Evolutionary conservation across 495 filamentous ascomycete genomes (phyloP).

Genomic region (Aspergillus incahuasiensis): DNA sequence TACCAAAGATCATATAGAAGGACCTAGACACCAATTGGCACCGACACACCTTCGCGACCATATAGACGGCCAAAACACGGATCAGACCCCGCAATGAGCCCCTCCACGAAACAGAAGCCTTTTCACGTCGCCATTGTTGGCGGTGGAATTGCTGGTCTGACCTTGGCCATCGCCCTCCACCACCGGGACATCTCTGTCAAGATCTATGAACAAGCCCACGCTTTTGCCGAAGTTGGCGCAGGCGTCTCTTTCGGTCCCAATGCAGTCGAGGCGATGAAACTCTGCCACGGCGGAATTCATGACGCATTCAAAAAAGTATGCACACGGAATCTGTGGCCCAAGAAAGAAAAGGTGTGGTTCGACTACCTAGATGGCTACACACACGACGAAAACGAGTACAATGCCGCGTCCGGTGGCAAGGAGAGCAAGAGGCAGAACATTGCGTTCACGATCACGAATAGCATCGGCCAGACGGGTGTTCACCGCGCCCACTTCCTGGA

Average conservation of each 20-base stretch:
- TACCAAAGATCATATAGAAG: background rate
- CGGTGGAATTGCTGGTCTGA: conserved; percentile 36
- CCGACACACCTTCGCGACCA: background rate
- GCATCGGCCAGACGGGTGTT: conserved; percentile 33
- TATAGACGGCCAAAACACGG: background rate
- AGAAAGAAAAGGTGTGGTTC: conserved; percentile 29
- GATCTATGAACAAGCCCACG: conserved; percentile 49
- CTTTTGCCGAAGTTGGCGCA: conserved; percentile 56
- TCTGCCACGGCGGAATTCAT: conserved; percentile 46
- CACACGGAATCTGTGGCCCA: conserved; percentile 34
- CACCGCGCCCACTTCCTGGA: conserved; percentile 50
- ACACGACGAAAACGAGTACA: conserved; percentile 6
- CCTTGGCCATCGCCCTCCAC: conserved; percentile 31
- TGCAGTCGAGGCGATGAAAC: conserved; percentile 49
- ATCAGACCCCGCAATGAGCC: conserved; percentile 4
- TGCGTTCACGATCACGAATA: conserved; percentile 24
- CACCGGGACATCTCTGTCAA: conserved; percentile 36
- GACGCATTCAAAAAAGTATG: conserved; percentile 34
- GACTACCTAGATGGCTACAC: conserved; percentile 25
- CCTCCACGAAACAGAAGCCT: conserved; percentile 10
- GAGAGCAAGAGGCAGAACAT: conserved; percentile 15
- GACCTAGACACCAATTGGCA: background rate
- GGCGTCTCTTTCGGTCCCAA: conserved; percentile 60
- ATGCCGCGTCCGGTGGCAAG: background rate
- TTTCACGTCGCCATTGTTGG: conserved; percentile 38